A percentile compares a stretch with the other conserved stretches of the same genome.
These are phyloP conservation scores for Globisporangium nunn DNA, from an alignment of 352 stramenopile genomes.

Conservation along the genomic window DNA sequence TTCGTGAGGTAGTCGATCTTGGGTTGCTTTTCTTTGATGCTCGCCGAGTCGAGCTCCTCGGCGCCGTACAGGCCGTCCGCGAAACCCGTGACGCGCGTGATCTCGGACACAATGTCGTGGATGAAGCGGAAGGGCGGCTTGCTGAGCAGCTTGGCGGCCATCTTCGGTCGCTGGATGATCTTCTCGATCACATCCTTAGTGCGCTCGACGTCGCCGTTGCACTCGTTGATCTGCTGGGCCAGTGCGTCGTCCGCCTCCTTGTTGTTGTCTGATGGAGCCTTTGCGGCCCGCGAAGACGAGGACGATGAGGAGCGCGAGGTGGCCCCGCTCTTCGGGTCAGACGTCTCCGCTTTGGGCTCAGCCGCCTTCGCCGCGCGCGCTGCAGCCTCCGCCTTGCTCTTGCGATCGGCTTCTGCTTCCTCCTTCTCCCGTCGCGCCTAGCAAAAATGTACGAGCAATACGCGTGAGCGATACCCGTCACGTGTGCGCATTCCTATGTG, in stretches of 20 bases:
- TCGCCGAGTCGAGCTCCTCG: conserved; percentile 86
- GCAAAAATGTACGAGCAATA: neutral
- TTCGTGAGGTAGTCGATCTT: conserved; percentile 90
- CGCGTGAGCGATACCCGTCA: neutral
- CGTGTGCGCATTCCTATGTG: neutral
- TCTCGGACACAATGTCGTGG: conserved; percentile 78
- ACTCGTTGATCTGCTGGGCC: conserved; percentile 51
- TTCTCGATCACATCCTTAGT: conserved; percentile 75
- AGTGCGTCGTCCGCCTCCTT: conserved; percentile 42
- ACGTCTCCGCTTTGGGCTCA: conserved; percentile 11
- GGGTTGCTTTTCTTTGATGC: conserved; percentile 91
- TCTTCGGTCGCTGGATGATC: conserved; percentile 81
- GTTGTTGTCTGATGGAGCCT: conserved; percentile 38
- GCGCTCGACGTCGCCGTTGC: conserved; percentile 68
- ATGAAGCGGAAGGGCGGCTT: conserved; percentile 88
- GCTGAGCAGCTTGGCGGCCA: conserved; percentile 71
- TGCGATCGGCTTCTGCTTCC: conserved; percentile 16
- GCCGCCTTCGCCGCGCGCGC: conserved; percentile 13
- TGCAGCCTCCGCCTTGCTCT: conserved; percentile 22
- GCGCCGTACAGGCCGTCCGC: conserved; percentile 75
- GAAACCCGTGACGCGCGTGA: conserved; percentile 78
- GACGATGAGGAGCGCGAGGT: conserved; percentile 18
- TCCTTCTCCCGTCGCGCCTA: conserved; percentile 28
- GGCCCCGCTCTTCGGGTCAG: conserved; percentile 30
- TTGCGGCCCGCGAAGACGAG: conserved; percentile 19